Percentiles rank a stretch among this genome's conserved stretches.
Evolutionary conservation across 2,329 filamentous ascomycete species (phyloP).

Genomic region (Colletotrichum lupini): DNA sequence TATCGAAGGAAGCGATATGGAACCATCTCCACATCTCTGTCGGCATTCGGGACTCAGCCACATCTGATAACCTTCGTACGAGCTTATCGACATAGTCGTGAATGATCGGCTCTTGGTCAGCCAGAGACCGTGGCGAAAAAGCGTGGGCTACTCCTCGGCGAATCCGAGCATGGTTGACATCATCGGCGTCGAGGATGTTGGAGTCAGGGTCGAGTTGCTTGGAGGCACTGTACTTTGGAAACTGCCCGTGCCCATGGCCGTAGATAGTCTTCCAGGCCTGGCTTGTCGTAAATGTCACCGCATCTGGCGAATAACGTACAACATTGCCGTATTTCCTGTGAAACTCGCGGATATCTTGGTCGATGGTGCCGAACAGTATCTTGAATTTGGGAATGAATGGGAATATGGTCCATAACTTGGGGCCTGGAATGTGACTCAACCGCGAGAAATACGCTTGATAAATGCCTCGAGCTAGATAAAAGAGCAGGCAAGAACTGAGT

Average conservation of each 20-base stretch:
- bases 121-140: conserved; percentile 43
- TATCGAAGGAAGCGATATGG: conserved; percentile 41
- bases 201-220: conserved; percentile 4
- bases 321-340: conserved; percentile 54
- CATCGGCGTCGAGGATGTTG: not conserved
- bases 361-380: not conserved
- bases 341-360: conserved; percentile 41
- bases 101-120: conserved; percentile 43
- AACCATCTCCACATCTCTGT: conserved; percentile 12
- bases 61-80: conserved; percentile 35
- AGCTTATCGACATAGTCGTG: conserved; percentile 40
- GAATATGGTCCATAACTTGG: not conserved
- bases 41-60: conserved; percentile 10
- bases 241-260: not conserved
- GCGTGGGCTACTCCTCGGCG: conserved; percentile 39
- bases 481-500: not conserved
- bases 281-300: conserved; percentile 54
- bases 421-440: not conserved
- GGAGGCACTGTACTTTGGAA: not conserved
- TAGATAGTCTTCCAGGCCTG: conserved; percentile 51
- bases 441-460: conserved; percentile 5
- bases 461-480: not conserved
- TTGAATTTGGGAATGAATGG: conserved; percentile 1
- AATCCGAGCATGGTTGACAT: conserved; percentile 11
- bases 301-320: conserved; percentile 56